Base-by-base conservation (phyloP, 805 yeast genomes). In the Kregervanrija delftensis region DNA sequence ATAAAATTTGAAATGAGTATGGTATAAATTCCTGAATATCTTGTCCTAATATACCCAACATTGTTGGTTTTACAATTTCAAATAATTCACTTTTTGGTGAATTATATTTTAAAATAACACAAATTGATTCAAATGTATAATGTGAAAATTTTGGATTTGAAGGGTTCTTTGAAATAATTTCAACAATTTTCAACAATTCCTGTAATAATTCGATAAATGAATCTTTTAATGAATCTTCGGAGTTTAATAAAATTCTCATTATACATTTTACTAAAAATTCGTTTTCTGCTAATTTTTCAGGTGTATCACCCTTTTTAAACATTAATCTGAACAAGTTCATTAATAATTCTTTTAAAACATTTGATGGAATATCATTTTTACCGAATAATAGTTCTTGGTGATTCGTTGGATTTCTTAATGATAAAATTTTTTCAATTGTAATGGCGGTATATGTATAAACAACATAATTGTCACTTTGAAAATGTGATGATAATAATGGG, bases 21-120 rank as follows among this genome's bases (percentile, higher is more conserved):
- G 98, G 97, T 13, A 86, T 81, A 60, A 93, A 93, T 66, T 93
- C 99, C 55, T 90, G 91, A 39, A 93, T 85, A 55, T 93, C 98
- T 41, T 80, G 79, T 15, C 86, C 82, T 45, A 93, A 69, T 30
- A 90, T 77, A 1, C 66, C 65, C 48, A 90, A 66, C 45, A 86
- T 69, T 2, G 79, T 72, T 8, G 95, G 91, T 55, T 90, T 72
- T 32, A 86, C 69, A 10, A 76, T 49, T 5, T 66, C 64, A 46
- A 81, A 81, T 35, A 76, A 66, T 22, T 22, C 28, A 28, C 60
- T 46, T 1, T 68, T 65, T 13, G 71, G 56, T 28, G 70, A 57
- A 11, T 58, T 50, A 57, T 63, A 81, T 51, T 82, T 81, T 47
- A 90, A 67, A 41, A 90, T 67, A 4, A 82, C 83, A 22, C 93